A percentile compares a stretch with the other conserved stretches of the same genome.
Conservation (phyloP, 2,329 filamentous ascomycete species). For the Bretziella fagacearum region DNA sequence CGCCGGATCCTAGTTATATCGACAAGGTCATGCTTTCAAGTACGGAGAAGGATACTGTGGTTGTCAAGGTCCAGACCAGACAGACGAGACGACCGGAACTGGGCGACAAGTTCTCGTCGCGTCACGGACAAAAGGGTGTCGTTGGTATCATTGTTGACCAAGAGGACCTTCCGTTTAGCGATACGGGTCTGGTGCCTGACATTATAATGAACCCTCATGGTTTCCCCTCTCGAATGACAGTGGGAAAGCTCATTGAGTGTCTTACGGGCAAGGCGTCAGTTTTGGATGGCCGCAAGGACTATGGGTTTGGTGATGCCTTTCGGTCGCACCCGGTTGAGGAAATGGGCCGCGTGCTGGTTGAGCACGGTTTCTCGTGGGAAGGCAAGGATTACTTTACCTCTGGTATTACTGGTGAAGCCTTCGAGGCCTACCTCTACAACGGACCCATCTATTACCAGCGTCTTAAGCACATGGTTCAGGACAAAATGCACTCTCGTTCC, state of each 20-base stretch:
- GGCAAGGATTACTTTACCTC: slow-evolving; percentile 95
- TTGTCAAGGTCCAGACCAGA: slow-evolving; percentile 90
- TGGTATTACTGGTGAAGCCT: slow-evolving; percentile 82
- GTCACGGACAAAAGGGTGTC: slow-evolving; percentile 95
- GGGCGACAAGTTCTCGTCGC: slow-evolving; percentile 96
- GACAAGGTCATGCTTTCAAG: slow-evolving; percentile 93
- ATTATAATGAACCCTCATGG: slow-evolving; percentile 99
- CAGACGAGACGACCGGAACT: slow-evolving; percentile 90
- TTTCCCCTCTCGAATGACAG: slow-evolving; percentile 99
- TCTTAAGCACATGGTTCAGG: slow-evolving; percentile 98
- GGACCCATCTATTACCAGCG: slow-evolving; percentile 99
- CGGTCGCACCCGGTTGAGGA: slow-evolving; percentile 69
- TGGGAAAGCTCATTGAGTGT: slow-evolving; percentile 92
- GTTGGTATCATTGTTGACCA: slow-evolving; percentile 93
- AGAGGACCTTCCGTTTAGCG: slow-evolving; percentile 91
- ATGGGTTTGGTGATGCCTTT: slow-evolving; percentile 69
- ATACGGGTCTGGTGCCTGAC: slow-evolving; percentile 79
- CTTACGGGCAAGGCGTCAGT: slow-evolving; percentile 88
- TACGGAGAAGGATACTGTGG: slow-evolving; percentile 67
- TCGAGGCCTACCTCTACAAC: slow-evolving; percentile 95
- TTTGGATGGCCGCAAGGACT: slow-evolving; percentile 67
- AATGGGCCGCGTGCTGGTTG: slow-evolving; percentile 71
- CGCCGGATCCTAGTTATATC: slow-evolving; percentile 72
- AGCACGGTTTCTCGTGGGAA: slow-evolving; percentile 86
- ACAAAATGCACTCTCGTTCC: slow-evolving; percentile 96